phyloP scores from a whole-genome alignment of 495 filamentous ascomycete genomes.

The Hypoxylon subgilvum region DNA sequence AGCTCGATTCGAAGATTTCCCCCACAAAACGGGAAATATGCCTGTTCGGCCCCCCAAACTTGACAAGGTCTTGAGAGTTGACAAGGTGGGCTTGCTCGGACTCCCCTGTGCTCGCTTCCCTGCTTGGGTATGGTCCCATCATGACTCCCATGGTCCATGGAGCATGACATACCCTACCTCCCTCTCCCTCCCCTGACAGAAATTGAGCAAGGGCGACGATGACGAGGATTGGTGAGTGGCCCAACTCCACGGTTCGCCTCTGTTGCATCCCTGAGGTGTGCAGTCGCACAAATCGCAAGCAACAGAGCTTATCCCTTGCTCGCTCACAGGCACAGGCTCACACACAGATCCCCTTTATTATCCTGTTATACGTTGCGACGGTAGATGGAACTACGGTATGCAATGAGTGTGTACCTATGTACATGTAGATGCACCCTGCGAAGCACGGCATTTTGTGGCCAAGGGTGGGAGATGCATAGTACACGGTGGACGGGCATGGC shows the following conservation, averaged over 20 bases:
- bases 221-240: constrained; percentile 22
- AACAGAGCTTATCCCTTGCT: constrained; percentile 39
- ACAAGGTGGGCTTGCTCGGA: constrained; percentile 12
- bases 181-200: constrained; percentile 14
- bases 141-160: too few species aligned
- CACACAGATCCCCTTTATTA: constrained; percentile 36
- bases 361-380: constrained; percentile 32
- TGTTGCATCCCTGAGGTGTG: constrained; percentile 37
- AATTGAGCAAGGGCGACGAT: constrained; percentile 23
- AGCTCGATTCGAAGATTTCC: constrained; percentile 27
- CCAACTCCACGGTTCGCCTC: constrained; percentile 39
- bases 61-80: too few species aligned
- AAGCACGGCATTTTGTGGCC: constrained; percentile 34
- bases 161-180: constrained; percentile 1
- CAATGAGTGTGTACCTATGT: constrained; percentile 8
- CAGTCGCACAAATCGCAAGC: constrained; percentile 38
- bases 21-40: constrained; percentile 33
- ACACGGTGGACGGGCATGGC: constrained; percentile 18
- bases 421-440: constrained; percentile 23
- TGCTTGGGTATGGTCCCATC: constrained; percentile 33
- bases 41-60: constrained; percentile 28
- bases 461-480: too few species aligned
- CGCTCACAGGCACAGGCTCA: constrained; percentile 34
- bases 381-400: constrained; percentile 29
- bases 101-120: constrained; percentile 31